Evolutionary conservation across 805 yeast genomes (phyloP).

Genomic region (Candida corydali): DNA sequence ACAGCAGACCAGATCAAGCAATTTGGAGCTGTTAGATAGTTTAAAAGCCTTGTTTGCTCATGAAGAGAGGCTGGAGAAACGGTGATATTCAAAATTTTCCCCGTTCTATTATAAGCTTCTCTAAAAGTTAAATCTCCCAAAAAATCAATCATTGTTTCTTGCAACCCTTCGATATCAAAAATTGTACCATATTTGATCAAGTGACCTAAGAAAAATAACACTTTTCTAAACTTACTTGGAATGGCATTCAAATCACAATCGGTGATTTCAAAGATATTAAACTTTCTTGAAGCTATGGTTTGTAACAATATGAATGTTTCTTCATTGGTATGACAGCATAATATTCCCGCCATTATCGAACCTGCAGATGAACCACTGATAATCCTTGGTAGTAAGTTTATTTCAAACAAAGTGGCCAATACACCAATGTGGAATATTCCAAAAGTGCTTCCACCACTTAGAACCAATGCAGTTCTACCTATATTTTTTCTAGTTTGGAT

Average conservation of each 20-base stretch:
- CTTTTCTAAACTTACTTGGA: constrained; percentile 42
- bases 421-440: constrained; percentile 94
- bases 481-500: constrained; percentile 86
- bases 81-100: constrained; percentile 87
- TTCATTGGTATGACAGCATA: constrained; percentile 74
- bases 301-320: constrained; percentile 59
- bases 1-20: constrained; percentile 85
- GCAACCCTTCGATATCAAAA: constrained; percentile 72
- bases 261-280: constrained; percentile 52
- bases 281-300: constrained; percentile 56
- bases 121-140: constrained; percentile 89
- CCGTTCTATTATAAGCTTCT: constrained; percentile 92
- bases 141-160: constrained; percentile 68
- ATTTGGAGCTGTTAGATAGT: constrained; percentile 76
- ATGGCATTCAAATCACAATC: constrained; percentile 23
- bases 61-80: constrained; percentile 89
- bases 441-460: constrained; percentile 94
- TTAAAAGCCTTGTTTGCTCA: constrained; percentile 84
- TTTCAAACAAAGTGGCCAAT: constrained; percentile 69
- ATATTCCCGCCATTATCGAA: constrained; percentile 84
- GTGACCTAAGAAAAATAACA: constrained; percentile 36
- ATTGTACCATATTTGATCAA: constrained; percentile 85
- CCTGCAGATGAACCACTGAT: constrained; percentile 96
- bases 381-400: constrained; percentile 75
- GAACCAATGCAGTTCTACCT: constrained; percentile 91